Conservation (phyloP, 495 filamentous ascomycete species). For the Baudoinia panamericana region DNA sequence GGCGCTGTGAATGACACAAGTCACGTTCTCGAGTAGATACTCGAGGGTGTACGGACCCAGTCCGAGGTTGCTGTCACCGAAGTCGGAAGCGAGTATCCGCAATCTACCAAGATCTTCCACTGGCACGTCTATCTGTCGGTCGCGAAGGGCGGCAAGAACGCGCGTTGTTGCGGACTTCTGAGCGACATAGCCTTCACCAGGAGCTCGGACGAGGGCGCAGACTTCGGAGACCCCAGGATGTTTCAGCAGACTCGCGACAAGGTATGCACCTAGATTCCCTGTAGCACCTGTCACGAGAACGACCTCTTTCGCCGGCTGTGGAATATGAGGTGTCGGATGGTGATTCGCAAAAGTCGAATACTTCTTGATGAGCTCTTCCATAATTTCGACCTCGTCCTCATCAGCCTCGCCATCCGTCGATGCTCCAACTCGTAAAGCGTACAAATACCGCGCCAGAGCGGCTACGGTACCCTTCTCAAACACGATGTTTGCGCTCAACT, state of each 20-base stretch:
- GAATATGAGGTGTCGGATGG: not conserved
- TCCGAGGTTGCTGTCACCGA: slow-evolving; percentile 13
- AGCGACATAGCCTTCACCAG: too few relatives aligned
- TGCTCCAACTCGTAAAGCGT: slow-evolving; percentile 8
- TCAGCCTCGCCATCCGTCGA: not conserved
- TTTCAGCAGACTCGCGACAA: slow-evolving; percentile 14
- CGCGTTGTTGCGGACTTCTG: slow-evolving; percentile 3
- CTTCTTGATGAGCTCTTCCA: slow-evolving; percentile 29
- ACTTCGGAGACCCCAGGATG: slow-evolving; percentile 1
- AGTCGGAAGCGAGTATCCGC: slow-evolving; percentile 10
- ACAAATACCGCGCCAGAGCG: slow-evolving; percentile 8
- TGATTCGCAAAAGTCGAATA: slow-evolving; percentile 27
- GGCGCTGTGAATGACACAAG: slow-evolving; percentile 33
- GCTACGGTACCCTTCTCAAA: slow-evolving; percentile 18
- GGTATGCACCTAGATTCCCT: slow-evolving; percentile 14
- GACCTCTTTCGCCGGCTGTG: slow-evolving; percentile 7
- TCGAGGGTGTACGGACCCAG: slow-evolving; percentile 4
- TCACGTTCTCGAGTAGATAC: slow-evolving; percentile 5
- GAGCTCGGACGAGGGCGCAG: slow-evolving; percentile 18
- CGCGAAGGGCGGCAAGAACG: slow-evolving; percentile 3
- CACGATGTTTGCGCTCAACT: slow-evolving; percentile 20
- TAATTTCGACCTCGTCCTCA: slow-evolving; percentile 19
- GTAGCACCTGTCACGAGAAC: slow-evolving; percentile 25
- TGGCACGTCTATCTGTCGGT: slow-evolving; percentile 9
- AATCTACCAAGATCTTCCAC: slow-evolving; percentile 1